phyloP scores from a whole-genome alignment of 805 yeast genomes.

The Debaryomyces hansenii region DNA sequence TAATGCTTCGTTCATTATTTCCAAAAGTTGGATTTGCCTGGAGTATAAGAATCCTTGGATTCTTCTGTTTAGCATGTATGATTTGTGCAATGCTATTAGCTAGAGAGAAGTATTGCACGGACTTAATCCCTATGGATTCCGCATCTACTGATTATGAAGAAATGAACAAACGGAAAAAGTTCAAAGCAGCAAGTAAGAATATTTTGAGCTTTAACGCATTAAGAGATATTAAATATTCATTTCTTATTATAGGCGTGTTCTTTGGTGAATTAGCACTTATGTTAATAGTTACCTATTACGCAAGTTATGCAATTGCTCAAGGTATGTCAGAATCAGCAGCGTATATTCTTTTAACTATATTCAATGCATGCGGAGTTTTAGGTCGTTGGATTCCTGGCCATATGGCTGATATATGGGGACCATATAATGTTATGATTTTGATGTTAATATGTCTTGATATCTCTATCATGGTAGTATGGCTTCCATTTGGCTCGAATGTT shows the following conservation, averaged over 20 bases:
- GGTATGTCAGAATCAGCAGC: slow-evolving; percentile 29
- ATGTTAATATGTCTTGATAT: slow-evolving; percentile 28
- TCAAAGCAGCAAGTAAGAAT: slow-evolving; percentile 1
- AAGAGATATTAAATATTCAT: slow-evolving; percentile 22
- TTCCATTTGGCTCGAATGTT: slow-evolving; percentile 29
- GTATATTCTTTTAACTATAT: slow-evolving; percentile 24
- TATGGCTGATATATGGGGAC: slow-evolving; percentile 26
- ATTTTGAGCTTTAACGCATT: slow-evolving; percentile 9
- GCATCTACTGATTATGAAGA: not conserved
- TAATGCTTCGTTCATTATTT: slow-evolving; percentile 23
- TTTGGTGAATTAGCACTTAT: slow-evolving; percentile 28
- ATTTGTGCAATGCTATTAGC: slow-evolving; percentile 23
- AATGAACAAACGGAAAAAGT: slow-evolving; percentile 1
- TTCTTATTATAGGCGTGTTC: slow-evolving; percentile 30
- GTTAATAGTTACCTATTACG: slow-evolving; percentile 30
- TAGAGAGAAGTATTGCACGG: slow-evolving; percentile 19
- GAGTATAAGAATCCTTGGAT: slow-evolving; percentile 26
- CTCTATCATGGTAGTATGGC: slow-evolving; percentile 30
- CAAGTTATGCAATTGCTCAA: slow-evolving; percentile 33
- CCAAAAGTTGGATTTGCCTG: slow-evolving; percentile 31
- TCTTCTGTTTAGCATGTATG: slow-evolving; percentile 23
- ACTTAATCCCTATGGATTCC: not conserved
- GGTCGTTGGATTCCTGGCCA: slow-evolving; percentile 35
- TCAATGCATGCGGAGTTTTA: slow-evolving; percentile 30
- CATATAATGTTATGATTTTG: slow-evolving; percentile 30